Evolutionary conservation across 2,329 filamentous ascomycete genomes (phyloP).

Genomic region (Paraphaeosphaeria sporulosa): DNA sequence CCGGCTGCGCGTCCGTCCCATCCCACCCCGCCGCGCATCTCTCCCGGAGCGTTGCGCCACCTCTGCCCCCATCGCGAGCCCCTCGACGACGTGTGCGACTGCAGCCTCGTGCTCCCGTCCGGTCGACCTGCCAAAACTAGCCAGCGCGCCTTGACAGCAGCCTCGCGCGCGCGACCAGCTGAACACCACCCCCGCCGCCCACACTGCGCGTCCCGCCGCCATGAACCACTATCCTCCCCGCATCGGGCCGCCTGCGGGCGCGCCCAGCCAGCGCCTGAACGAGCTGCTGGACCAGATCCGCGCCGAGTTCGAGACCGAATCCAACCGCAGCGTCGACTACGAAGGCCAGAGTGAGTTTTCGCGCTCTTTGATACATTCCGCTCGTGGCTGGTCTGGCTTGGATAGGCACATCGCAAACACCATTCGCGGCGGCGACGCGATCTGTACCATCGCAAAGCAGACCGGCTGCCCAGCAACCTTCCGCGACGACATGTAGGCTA

Average conservation of each 20-base stretch:
- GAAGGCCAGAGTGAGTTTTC: slow-evolving; percentile 88
- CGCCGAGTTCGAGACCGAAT: slow-evolving; percentile 87
- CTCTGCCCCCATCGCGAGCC: not conserved
- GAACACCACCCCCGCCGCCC: slow-evolving; percentile 6
- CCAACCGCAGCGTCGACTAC: slow-evolving; percentile 82
- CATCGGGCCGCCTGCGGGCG: slow-evolving; percentile 66
- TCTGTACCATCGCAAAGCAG: not conserved
- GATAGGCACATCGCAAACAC: not conserved
- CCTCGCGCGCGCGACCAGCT: slow-evolving; percentile 13
- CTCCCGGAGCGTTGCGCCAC: slow-evolving; percentile 3
- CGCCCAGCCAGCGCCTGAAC: slow-evolving; percentile 78
- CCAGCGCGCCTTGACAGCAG: not conserved
- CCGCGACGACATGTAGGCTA: slow-evolving; percentile 6
- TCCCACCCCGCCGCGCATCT: not conserved
- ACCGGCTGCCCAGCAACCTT: not conserved
- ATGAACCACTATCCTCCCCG: slow-evolving; percentile 81
- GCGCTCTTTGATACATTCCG: not conserved
- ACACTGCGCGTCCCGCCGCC: slow-evolving; percentile 26
- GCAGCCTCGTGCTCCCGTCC: slow-evolving; percentile 19
- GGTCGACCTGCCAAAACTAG: slow-evolving; percentile 10
- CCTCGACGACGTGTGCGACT: slow-evolving; percentile 10
- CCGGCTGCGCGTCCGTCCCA: slow-evolving; percentile 8
- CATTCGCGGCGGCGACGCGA: too few relatives aligned
- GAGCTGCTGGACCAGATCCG: slow-evolving; percentile 93
- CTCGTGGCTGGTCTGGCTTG: not conserved